These are phyloP conservation scores for Trematosphaeria pertusa DNA, from an alignment of 2,329 filamentous ascomycete species.

Conservation along the genomic window DNA sequence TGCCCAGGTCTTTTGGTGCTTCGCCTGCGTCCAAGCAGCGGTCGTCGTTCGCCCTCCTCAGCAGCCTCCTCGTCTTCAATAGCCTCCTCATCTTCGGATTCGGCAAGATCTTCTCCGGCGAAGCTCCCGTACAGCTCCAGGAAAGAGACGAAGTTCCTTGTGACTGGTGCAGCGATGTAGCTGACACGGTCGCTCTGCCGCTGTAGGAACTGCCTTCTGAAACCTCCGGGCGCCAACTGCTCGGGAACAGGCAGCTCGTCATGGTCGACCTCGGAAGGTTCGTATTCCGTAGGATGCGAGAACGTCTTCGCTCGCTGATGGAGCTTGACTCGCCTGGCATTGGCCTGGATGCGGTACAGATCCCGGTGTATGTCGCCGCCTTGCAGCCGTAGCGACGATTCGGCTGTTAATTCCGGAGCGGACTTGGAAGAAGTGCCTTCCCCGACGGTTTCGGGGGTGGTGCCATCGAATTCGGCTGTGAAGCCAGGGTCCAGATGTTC, in stretches of 20 bases:
- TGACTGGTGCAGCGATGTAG: constrained; percentile 62
- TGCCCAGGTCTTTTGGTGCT: constrained; percentile 56
- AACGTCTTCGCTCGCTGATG: constrained; percentile 71
- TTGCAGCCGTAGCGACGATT: constrained; percentile 74
- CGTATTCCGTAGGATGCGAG: constrained; percentile 57
- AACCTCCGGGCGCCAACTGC: constrained; percentile 59
- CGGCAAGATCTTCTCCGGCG: constrained; percentile 72
- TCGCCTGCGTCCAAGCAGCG: constrained; percentile 65
- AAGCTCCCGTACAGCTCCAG: constrained; percentile 78
- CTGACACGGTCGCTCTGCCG: constrained; percentile 50
- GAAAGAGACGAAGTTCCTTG: constrained; percentile 76
- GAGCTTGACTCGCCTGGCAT: constrained; percentile 53
- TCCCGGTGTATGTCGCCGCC: constrained; percentile 82
- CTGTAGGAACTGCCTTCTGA: constrained; percentile 61
- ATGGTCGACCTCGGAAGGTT: constrained; percentile 34
- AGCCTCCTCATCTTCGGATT: constrained; percentile 64
- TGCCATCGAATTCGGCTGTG: constrained; percentile 53
- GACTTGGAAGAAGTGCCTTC: constrained; percentile 35
- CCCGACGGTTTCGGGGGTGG: constrained; percentile 28
- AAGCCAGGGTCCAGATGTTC: constrained; percentile 52
- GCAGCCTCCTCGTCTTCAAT: constrained; percentile 61
- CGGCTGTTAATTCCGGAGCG: constrained; percentile 38
- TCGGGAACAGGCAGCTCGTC: constrained; percentile 53
- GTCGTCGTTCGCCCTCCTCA: constrained; percentile 63
- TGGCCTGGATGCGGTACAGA: constrained; percentile 75